These are phyloP conservation scores for Alternaria alternata DNA, from an alignment of 2,329 filamentous ascomycete genomes.

Conservation along the genomic window DNA sequence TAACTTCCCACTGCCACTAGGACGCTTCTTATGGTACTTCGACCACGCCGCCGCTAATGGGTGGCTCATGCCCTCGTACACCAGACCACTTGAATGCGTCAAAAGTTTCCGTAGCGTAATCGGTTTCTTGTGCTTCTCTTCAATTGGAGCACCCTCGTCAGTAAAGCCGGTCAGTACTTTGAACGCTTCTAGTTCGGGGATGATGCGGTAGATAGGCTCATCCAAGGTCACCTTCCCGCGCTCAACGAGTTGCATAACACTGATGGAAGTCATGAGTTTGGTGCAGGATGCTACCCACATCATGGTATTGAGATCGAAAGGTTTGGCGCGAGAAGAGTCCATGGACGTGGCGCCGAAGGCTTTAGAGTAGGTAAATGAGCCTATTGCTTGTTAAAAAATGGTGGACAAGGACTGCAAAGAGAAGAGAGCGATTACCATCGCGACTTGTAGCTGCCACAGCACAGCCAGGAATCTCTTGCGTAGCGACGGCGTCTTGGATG, in stretches of 20 bases:
- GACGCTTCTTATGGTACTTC: constrained; percentile 17
- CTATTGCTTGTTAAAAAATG: constrained; percentile 23
- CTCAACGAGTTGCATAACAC: constrained; percentile 47
- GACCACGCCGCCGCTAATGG: constrained; percentile 54
- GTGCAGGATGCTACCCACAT: constrained; percentile 53
- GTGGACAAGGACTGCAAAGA: too few relatives aligned
- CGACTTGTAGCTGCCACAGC: constrained; percentile 35
- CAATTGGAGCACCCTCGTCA: constrained; percentile 34
- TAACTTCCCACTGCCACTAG: constrained; percentile 55
- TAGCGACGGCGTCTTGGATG: constrained; percentile 30
- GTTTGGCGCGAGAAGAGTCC: constrained; percentile 26
- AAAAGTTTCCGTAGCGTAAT: constrained; percentile 54
- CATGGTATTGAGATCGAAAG: constrained; percentile 35
- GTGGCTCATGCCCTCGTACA: constrained; percentile 53
- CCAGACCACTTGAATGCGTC: constrained; percentile 60
- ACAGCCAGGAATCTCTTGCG: constrained; percentile 37
- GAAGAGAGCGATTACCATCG: constrained; percentile 27
- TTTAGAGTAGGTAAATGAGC: constrained; percentile 48
- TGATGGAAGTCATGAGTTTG: constrained; percentile 50
- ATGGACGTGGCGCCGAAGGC: constrained; percentile 46
- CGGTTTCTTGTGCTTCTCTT: constrained; percentile 29
- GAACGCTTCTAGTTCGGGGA: constrained; percentile 43
- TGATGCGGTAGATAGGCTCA: constrained; percentile 41
- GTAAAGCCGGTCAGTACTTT: constrained; percentile 39
- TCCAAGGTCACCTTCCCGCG: constrained; percentile 42